phyloP scores from a whole-genome alignment of 176 grass and related monocot genomes.

The Melocanna baccifera region DNA sequence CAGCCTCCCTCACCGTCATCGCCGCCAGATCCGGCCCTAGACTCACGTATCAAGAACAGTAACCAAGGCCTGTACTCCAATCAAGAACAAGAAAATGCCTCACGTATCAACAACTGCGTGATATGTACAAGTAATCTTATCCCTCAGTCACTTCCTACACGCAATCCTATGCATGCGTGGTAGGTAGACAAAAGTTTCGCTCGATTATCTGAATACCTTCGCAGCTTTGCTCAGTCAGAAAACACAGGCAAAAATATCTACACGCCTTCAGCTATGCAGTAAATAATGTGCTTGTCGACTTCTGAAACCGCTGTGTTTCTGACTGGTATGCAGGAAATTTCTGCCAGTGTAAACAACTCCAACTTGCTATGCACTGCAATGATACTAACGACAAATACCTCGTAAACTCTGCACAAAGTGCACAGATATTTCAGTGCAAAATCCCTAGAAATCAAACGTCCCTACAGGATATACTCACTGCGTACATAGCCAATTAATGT shows the following conservation, averaged over 20 bases:
- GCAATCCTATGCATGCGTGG: not conserved
- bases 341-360: not conserved
- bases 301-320: not conserved
- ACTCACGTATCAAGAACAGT: too few relatives aligned
- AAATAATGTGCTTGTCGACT: not conserved
- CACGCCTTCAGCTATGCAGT: not conserved
- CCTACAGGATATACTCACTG: not conserved
- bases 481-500: constrained; percentile 1
- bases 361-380: not conserved
- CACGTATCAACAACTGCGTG: not conserved
- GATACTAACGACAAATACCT: not conserved
- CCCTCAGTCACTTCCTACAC: not conserved
- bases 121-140: not conserved
- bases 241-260: not conserved
- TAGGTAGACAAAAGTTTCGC: not conserved
- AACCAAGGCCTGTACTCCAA: too few relatives aligned
- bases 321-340: not conserved
- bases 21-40: too few relatives aligned
- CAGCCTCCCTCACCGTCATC: too few relatives aligned
- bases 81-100: not conserved
- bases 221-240: not conserved
- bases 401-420: constrained; percentile 17
- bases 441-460: not conserved
- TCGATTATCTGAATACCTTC: not conserved
- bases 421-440: not conserved